Evolutionary conservation across 108 stramenopile genomes (phyloP), one percentile per base, ranked within the genome.

Genomic region (Fistulifera pelliculosa): DNA sequence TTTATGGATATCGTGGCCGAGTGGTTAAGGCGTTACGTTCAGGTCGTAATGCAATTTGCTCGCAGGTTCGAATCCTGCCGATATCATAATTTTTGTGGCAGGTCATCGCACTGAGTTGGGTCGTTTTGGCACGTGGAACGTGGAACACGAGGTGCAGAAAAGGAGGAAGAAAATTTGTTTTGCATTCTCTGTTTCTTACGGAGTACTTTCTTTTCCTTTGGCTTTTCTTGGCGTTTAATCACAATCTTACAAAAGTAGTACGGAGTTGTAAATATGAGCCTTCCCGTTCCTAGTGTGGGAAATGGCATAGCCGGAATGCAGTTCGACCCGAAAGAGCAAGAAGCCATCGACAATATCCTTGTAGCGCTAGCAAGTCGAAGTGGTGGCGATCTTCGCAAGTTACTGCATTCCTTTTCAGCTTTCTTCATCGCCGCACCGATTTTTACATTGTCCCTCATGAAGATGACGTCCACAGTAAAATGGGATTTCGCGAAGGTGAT

Each of bases 371-470:
- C 88, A 12, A 52, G 83, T 21, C 56, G 68, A 13, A 72, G 80
- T 49, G 66, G 66, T 10, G 89, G 89, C 26, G 85, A 86, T 50
- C 68, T 86, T 27, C 75, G 82, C 23, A 74, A 75, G 52, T 41
- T 90, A n/a, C 45, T 86, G 52, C 71, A 68, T 53, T 73, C 77
- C 43, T 86, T 56, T 93, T 93, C 61, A 70, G 71, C 23, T 93
- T 93, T 64, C 62, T 93, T 57, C 62, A 93, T 65, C 80, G 83
- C 8, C 71, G 86, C 39, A 93, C 91, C 3, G 91, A 93, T 62
- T 89, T 93, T 57, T 93, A 89, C 60, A 61, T 81, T 15, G 72
- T 89, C 41, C 82, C 71, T 52, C 71, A 78, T 49, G 73, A 70
- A 10, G 79, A 77, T 58, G 83, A 80, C 61, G 65, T 55, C 4